These are phyloP conservation scores for Cymodocea nodosa DNA, from an alignment of 116 monocot species.

Conservation along the genomic window DNA sequence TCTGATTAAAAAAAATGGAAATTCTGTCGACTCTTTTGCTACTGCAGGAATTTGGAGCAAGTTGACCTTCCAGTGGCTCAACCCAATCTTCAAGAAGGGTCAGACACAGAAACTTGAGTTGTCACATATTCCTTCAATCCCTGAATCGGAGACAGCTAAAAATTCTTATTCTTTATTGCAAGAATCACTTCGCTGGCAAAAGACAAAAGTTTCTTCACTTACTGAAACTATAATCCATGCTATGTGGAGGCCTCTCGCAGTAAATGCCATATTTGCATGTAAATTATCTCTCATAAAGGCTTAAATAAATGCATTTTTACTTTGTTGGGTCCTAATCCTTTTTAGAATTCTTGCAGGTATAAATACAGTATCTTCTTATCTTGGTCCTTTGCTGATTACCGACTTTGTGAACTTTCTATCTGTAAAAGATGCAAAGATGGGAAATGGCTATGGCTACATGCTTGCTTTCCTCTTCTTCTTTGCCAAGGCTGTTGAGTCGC, in stretches of 20 bases:
- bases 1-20: slow-evolving; percentile 17
- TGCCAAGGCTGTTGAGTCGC: slow-evolving; percentile 57
- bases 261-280: slow-evolving; percentile 68
- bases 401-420: slow-evolving; percentile 67
- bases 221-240: slow-evolving; percentile 24
- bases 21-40: background rate
- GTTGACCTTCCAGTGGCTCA: slow-evolving; percentile 62
- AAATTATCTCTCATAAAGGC: background rate
- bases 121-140: slow-evolving; percentile 40
- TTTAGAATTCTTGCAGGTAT: slow-evolving; percentile 29
- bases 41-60: slow-evolving; percentile 47
- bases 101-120: slow-evolving; percentile 40
- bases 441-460: slow-evolving; percentile 26
- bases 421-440: slow-evolving; percentile 7
- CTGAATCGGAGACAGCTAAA: slow-evolving; percentile 43
- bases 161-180: slow-evolving; percentile 24
- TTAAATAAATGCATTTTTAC: background rate
- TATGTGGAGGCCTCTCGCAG: slow-evolving; percentile 42
- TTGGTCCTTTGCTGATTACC: slow-evolving; percentile 61
- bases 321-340: background rate
- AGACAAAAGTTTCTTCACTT: slow-evolving; percentile 19
- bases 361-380: slow-evolving; percentile 58
- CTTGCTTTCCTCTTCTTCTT: slow-evolving; percentile 60
- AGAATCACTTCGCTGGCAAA: slow-evolving; percentile 28
- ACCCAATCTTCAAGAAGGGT: slow-evolving; percentile 55